Evolutionary conservation across 2,329 filamentous ascomycete species (phyloP).

Genomic region (Claviceps pazoutovae): DNA sequence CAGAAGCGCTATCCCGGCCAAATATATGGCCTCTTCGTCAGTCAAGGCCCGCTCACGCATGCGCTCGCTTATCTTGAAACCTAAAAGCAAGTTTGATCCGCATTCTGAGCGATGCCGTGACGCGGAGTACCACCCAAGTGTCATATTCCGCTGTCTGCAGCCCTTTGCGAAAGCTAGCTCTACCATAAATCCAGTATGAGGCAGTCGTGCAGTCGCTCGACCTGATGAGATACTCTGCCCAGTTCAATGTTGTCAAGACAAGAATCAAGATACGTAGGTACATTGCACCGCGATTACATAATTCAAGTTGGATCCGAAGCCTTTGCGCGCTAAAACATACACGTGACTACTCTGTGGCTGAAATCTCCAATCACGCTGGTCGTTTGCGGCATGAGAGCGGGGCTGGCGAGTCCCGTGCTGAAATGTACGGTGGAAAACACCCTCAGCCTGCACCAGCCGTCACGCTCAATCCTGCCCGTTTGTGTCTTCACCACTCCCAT

Average conservation of each 20-base stretch:
- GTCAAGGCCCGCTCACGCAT: too few species aligned
- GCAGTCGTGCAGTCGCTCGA: background rate
- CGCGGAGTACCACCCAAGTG: background rate
- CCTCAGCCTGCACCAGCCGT: constrained; percentile 30
- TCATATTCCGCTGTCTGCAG: background rate
- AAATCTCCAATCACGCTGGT: constrained; percentile 7
- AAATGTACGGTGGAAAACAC: constrained; percentile 27
- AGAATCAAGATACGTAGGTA: too few species aligned
- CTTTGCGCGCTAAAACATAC: background rate
- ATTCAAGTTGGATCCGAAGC: background rate
- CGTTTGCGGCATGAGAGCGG: constrained; percentile 8
- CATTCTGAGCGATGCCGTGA: background rate
- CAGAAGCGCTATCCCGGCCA: too few species aligned
- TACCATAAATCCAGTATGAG: background rate
- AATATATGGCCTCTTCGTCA: too few species aligned
- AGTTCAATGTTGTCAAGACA: too few species aligned
- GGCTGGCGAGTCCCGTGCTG: constrained; percentile 25
- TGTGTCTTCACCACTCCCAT: constrained; percentile 38
- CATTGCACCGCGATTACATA: background rate
- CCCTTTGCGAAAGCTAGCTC: background rate
- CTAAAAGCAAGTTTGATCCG: background rate
- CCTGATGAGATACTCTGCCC: too few species aligned
- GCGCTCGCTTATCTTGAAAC: background rate
- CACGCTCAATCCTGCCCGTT: constrained; percentile 36
- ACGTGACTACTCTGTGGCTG: background rate